Percentiles rank a stretch among this genome's conserved stretches.
Conservation (phyloP, 768 basidiomycete genomes). For the Pulveroboletus sp. region DNA sequence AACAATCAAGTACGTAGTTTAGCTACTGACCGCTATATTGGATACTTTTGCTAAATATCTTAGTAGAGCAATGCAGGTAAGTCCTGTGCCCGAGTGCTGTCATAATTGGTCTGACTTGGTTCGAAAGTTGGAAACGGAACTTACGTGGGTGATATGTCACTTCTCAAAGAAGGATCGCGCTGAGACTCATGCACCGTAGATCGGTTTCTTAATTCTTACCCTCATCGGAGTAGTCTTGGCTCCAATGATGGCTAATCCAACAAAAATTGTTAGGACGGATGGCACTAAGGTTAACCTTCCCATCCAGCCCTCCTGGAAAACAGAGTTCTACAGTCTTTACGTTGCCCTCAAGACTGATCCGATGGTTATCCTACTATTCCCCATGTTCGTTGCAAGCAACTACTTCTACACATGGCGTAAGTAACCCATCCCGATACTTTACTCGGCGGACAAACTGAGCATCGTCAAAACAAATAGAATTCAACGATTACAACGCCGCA, state of each 20-base stretch:
- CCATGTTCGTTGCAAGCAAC: constrained; percentile 81
- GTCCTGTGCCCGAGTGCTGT: not conserved
- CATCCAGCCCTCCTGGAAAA: constrained; percentile 73
- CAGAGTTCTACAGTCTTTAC: constrained; percentile 67
- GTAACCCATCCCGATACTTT: constrained; percentile 17
- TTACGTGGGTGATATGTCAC: constrained; percentile 46
- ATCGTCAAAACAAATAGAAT: constrained; percentile 44
- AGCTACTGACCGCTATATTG: not conserved
- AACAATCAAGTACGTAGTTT: constrained; percentile 46
- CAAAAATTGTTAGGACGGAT: constrained; percentile 68
- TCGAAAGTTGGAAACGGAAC: constrained; percentile 62
- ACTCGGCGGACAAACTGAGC: constrained; percentile 1
- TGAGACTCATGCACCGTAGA: constrained; percentile 38
- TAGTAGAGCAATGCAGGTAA: constrained; percentile 29
- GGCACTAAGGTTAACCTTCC: constrained; percentile 61
- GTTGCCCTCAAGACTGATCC: constrained; percentile 66
- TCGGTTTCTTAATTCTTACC: constrained; percentile 71
- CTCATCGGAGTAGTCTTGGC: constrained; percentile 64
- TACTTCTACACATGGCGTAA: constrained; percentile 86
- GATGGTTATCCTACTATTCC: constrained; percentile 69
- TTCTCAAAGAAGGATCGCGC: not conserved
- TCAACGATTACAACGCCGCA: constrained; percentile 75
- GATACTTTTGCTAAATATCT: not conserved
- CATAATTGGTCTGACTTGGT: constrained; percentile 2
- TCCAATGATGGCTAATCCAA: constrained; percentile 65